Base-by-base conservation (phyloP, 495 filamentous ascomycete species). In the Sporormia fimetaria region DNA sequence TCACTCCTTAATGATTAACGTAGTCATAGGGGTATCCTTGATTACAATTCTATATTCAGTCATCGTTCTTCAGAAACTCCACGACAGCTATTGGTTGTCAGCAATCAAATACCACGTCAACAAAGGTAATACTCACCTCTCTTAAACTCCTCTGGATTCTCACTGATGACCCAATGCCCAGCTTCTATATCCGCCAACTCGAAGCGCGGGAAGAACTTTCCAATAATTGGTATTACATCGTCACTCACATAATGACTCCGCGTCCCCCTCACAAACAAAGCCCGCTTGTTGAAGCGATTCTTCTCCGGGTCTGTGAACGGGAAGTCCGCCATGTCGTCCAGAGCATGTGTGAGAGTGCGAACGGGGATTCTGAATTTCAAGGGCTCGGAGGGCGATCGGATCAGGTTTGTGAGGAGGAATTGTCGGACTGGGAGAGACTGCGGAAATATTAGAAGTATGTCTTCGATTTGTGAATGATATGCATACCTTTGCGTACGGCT, bases 81-180 rank as follows among this genome's bases (percentile, higher is more conserved):
- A 59, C 52, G 8, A 59, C 57, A 42, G 55, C 57, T 59, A 35
- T 24, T 18, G 15, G 24, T 8, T 5, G 34, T 54, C 33, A 54
- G 47, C 33, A 33, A 34, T 6, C 4, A 12, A 43, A 21, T 17
- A 31, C 15, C 37, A 45, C 20, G 1, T 2, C 22, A 20, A 15
- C 26, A 20, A 2, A 39, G 38, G 6, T 8, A 27, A 4, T 8
- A 60, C 74, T 60, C 60, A 92, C 85, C 81, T 67, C 75, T 65
- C 55, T 80, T 70, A 56, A 98, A 98, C 2, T 66, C 79, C 57
- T 90, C 80, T 0, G 90, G 90, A 42, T 87, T 83, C 67, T 96
- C 88, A 7, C 83, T 84, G 49, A 92, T 88, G 0, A 98, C 66
- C 90, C 90, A 96, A 57, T 98, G 90, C 0, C 90, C 90, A 4